Evolutionary conservation across 257 asterid genomes (phyloP).

Genomic region (Primulina eburnea): DNA sequence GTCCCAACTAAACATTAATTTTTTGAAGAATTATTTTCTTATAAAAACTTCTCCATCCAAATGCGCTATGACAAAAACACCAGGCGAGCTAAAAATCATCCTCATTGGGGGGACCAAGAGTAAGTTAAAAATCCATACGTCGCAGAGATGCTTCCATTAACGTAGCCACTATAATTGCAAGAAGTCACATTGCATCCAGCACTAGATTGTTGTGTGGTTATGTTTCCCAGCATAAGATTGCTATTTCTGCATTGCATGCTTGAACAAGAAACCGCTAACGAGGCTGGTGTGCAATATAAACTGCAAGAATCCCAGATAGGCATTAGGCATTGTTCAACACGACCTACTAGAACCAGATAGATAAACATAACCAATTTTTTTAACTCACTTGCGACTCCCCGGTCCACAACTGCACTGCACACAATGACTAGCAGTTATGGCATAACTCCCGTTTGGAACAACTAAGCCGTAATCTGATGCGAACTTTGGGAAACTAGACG

Average conservation of each 20-base stretch:
- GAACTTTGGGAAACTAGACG: slow-evolving; percentile 68
- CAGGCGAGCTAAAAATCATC: not conserved
- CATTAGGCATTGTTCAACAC: not conserved
- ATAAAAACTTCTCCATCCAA: not conserved
- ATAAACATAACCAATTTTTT: not conserved
- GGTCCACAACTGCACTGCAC: slow-evolving; percentile 98
- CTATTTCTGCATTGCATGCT: slow-evolving; percentile 94
- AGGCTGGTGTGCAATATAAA: slow-evolving; percentile 89
- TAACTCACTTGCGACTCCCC: slow-evolving; percentile 78
- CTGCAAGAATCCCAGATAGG: slow-evolving; percentile 39
- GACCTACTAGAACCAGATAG: not conserved
- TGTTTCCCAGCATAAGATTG: slow-evolving; percentile 81
- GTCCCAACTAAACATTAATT: not conserved
- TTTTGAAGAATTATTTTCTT: not conserved
- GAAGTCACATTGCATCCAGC: slow-evolving; percentile 96
- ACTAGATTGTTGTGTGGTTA: slow-evolving; percentile 66
- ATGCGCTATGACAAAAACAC: not conserved
- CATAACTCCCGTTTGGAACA: slow-evolving; percentile 92
- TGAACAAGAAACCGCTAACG: slow-evolving; percentile 91
- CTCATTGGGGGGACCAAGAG: not conserved
- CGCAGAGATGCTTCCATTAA: slow-evolving; percentile 75
- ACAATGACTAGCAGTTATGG: slow-evolving; percentile 84
- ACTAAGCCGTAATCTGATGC: slow-evolving; percentile 72
- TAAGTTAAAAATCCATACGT: slow-evolving; percentile 41
- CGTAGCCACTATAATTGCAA: slow-evolving; percentile 77